These are phyloP conservation scores for Zychaea mexicana DNA, from an alignment of 371 early-diverging fungal genomes.

Conservation along the genomic window DNA sequence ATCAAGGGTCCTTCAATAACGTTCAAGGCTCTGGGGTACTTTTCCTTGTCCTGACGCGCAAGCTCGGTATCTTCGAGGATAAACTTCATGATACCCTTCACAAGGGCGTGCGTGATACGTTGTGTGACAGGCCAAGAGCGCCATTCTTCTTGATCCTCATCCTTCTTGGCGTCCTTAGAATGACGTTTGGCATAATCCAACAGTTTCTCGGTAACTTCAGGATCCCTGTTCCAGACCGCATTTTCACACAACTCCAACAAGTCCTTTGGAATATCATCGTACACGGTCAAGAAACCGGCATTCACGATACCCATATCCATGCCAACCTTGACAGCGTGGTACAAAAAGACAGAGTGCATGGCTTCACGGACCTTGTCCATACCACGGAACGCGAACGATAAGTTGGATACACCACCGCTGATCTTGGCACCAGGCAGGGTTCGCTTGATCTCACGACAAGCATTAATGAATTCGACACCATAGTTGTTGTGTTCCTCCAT, in stretches of 20 bases:
- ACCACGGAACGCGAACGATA: constrained; percentile 95
- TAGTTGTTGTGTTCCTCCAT: constrained; percentile 96
- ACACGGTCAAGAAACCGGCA: constrained; percentile 91
- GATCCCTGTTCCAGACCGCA: constrained; percentile 89
- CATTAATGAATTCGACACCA: constrained; percentile 91
- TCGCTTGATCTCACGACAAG: constrained; percentile 72
- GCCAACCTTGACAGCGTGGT: constrained; percentile 88
- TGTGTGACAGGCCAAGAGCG: constrained; percentile 72
- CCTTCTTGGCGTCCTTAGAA: constrained; percentile 73
- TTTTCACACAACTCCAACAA: constrained; percentile 88
- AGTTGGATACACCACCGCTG: constrained; percentile 92
- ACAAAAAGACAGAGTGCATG: constrained; percentile 94
- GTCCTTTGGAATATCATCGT: constrained; percentile 93
- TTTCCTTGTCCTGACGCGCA: constrained; percentile 67
- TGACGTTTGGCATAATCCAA: constrained; percentile 85
- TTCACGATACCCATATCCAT: constrained; percentile 98
- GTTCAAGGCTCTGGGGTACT: constrained; percentile 85
- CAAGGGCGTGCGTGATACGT: constrained; percentile 80
- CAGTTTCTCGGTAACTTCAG: constrained; percentile 90
- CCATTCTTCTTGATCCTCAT: constrained; percentile 87
- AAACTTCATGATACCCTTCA: constrained; percentile 91
- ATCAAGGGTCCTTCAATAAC: constrained; percentile 96
- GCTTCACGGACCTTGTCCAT: constrained; percentile 90
- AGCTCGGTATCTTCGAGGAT: constrained; percentile 94
- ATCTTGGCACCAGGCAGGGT: constrained; percentile 87